Evolutionary conservation across 2,329 filamentous ascomycete species (phyloP).

Genomic region (Penicillium sp.): DNA sequence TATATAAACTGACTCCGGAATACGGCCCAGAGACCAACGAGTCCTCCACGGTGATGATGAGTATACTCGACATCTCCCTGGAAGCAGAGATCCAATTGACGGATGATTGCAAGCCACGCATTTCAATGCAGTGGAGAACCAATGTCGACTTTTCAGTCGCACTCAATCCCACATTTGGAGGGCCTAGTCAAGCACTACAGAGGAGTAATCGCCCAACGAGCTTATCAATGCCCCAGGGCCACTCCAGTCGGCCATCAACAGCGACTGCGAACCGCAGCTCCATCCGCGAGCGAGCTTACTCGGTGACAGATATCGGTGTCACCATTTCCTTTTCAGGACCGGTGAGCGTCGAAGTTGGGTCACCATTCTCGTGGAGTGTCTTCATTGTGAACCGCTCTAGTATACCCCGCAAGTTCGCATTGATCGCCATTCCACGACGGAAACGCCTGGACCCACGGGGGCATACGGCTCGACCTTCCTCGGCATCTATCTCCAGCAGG

Average conservation of each 20-base stretch:
- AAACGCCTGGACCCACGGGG: constrained; percentile 46
- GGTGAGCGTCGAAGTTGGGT: constrained; percentile 52
- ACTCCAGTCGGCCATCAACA: constrained; percentile 23
- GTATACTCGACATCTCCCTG: constrained; percentile 53
- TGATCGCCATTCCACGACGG: constrained; percentile 57
- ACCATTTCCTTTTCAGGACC: constrained; percentile 62
- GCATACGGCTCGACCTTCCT: constrained; percentile 50
- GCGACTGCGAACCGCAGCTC: constrained; percentile 36
- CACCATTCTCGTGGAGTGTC: constrained; percentile 59
- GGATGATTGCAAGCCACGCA: constrained; percentile 47
- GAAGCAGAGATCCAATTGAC: constrained; percentile 46
- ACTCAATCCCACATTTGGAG: constrained; percentile 52
- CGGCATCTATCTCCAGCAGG: constrained; percentile 47
- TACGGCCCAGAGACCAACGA: constrained; percentile 40
- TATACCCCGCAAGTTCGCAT: constrained; percentile 57
- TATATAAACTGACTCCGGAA: constrained; percentile 57
- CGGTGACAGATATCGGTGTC: constrained; percentile 50
- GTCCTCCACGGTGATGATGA: constrained; percentile 43
- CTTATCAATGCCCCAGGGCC: constrained; percentile 36
- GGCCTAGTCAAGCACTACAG: constrained; percentile 50
- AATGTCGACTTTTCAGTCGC: constrained; percentile 54
- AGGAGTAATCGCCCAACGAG: constrained; percentile 50
- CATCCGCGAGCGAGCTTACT: constrained; percentile 42
- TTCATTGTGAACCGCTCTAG: constrained; percentile 64
- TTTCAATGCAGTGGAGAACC: constrained; percentile 54